Conservation (phyloP, 2,329 filamentous ascomycete species). For the Pyrenophora graminea region DNA sequence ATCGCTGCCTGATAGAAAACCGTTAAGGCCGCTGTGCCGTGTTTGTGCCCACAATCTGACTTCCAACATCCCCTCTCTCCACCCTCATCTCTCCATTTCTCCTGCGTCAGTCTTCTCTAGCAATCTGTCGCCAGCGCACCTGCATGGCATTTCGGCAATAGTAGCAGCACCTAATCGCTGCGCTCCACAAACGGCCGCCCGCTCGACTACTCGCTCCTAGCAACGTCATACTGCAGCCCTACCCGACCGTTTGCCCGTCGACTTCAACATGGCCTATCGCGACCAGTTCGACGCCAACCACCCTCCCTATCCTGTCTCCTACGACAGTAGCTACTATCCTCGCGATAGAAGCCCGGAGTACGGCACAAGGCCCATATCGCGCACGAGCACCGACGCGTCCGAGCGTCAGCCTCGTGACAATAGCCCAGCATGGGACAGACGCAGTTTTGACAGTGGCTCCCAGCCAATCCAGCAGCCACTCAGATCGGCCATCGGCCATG, state of each 20-base stretch:
- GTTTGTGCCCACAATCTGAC: constrained; percentile 14
- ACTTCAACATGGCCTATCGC: constrained; percentile 24
- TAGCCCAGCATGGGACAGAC: constrained; percentile 11
- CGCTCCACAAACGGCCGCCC: constrained; percentile 18
- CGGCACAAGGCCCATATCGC: constrained; percentile 22
- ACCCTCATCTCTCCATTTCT: constrained; percentile 8
- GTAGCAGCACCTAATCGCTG: constrained; percentile 27
- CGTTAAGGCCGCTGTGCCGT: constrained; percentile 22
- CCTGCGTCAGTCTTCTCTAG: constrained; percentile 1
- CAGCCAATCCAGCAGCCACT: constrained; percentile 54
- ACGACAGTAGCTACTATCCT: constrained; percentile 30
- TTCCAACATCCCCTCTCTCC: constrained; percentile 7
- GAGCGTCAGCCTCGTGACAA: constrained; percentile 29
- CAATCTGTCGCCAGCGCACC: constrained; percentile 14
- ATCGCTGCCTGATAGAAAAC: constrained; percentile 18
- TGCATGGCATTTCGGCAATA: constrained; percentile 29
- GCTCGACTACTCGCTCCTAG: constrained; percentile 11
- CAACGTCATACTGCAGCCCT: constrained; percentile 25
- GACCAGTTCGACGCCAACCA: constrained; percentile 22
- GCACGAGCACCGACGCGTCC: constrained; percentile 40
- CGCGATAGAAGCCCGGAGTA: constrained; percentile 34
- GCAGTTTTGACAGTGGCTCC: constrained; percentile 14
- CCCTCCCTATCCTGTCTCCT: constrained; percentile 20
- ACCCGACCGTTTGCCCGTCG: constrained; percentile 14
- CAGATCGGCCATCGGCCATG: constrained; percentile 61